Percentiles rank a stretch among this genome's conserved stretches.
Evolutionary conservation across 306 rosid species (phyloP).

Genomic region (Quercus aquifolioides): DNA sequence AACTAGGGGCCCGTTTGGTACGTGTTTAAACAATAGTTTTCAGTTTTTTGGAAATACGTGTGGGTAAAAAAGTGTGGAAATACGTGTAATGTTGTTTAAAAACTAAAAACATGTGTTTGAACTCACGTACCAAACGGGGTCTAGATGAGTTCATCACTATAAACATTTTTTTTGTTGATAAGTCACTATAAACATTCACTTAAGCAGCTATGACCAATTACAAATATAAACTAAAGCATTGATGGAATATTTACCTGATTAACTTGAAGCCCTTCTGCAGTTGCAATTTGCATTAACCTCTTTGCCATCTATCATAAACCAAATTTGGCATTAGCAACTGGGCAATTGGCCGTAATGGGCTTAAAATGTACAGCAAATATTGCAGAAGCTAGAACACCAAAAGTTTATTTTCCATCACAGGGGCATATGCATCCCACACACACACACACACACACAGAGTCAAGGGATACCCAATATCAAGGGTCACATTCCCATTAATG

Average conservation of each 20-base stretch:
- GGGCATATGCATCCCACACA: neutral
- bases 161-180: no score
- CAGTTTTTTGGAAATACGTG: no score
- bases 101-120: no score
- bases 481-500: neutral
- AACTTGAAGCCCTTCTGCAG: slow-evolving; percentile 78
- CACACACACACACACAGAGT: neutral
- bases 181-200: neutral
- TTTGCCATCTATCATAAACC: slow-evolving; percentile 78
- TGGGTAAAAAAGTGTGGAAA: no score
- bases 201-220: slow-evolving; percentile 12
- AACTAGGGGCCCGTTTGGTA: neutral
- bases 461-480: neutral
- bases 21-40: no score
- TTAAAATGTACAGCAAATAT: neutral
- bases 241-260: slow-evolving; percentile 57
- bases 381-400: neutral
- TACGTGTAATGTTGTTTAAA: no score
- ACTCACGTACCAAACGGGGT: no score
- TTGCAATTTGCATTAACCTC: slow-evolving; percentile 77
- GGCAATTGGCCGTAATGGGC: neutral
- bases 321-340: slow-evolving; percentile 16
- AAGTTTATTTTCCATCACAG: neutral
- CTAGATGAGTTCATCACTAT: neutral
- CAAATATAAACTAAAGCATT: slow-evolving; percentile 17